Percentiles rank a stretch among this genome's conserved stretches.
Evolutionary conservation across 345 rosid species (phyloP).

Genomic region (Populus simonii): DNA sequence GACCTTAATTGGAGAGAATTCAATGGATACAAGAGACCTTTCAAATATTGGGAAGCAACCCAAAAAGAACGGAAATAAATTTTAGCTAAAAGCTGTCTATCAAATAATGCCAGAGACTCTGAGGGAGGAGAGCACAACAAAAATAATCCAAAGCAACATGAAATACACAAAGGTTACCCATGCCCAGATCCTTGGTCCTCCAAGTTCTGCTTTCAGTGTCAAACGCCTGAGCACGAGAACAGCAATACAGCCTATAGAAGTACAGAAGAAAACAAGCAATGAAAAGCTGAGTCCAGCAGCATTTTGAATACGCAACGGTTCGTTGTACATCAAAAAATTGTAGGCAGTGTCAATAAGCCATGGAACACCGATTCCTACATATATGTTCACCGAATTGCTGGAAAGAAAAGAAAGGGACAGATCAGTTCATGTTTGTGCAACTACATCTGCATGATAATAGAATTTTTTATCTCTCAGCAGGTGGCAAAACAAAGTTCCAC

Average conservation of each 20-base stretch:
- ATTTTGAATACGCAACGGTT: constrained; percentile 60
- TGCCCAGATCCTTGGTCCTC: constrained; percentile 87
- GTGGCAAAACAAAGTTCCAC: not conserved
- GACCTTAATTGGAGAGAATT: not conserved
- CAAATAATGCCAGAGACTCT: constrained; percentile 59
- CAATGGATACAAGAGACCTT: not conserved
- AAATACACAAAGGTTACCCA: constrained; percentile 64
- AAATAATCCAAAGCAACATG: constrained; percentile 75
- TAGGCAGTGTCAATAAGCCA: constrained; percentile 89
- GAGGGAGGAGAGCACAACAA: constrained; percentile 75
- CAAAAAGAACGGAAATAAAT: not conserved
- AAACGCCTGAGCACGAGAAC: constrained; percentile 75
- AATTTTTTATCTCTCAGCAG: not conserved
- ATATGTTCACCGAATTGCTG: constrained; percentile 94
- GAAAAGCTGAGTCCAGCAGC: constrained; percentile 82
- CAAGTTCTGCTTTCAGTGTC: constrained; percentile 77
- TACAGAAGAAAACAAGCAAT: constrained; percentile 67
- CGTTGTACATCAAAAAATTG: constrained; percentile 63
- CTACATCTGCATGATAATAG: not conserved
- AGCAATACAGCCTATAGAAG: constrained; percentile 71
- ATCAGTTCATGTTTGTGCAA: not conserved
- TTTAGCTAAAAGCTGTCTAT: constrained; percentile 1
- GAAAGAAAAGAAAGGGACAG: constrained; percentile 5
- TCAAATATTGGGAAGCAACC: not conserved
- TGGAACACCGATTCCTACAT: constrained; percentile 87